phyloP scores from a whole-genome alignment of 2,329 filamentous ascomycete genomes.

The Claviceps digitariae region DNA sequence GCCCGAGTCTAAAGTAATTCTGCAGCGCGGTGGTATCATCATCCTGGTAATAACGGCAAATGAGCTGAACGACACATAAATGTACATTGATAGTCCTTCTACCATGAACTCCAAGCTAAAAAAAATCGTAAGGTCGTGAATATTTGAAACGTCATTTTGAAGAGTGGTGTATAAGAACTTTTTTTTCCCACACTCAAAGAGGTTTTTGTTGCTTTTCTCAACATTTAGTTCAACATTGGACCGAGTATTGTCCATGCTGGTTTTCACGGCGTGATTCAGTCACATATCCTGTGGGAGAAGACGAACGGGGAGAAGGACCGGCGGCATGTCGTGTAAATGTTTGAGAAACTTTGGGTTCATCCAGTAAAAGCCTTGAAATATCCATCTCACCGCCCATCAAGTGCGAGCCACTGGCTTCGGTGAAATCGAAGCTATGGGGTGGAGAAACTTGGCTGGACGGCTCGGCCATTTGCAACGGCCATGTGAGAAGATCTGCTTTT shows the following conservation, averaged over 20 bases:
- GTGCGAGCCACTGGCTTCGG: constrained; percentile 25
- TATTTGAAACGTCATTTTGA: no score
- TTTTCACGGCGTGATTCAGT: constrained; percentile 10
- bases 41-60: neutral
- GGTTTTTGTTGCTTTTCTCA: no score
- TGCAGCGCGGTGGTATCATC: neutral
- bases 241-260: constrained; percentile 5
- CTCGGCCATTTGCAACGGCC: constrained; percentile 25
- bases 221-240: constrained; percentile 7
- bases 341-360: constrained; percentile 28
- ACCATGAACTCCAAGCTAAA: neutral
- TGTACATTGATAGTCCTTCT: neutral
- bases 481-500: constrained; percentile 33
- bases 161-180: neutral
- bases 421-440: constrained; percentile 28
- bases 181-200: no score
- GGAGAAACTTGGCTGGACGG: constrained; percentile 13
- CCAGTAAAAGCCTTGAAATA: constrained; percentile 45
- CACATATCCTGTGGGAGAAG: constrained; percentile 10
- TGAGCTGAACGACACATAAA: neutral
- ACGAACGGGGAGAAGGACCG: constrained; percentile 14
- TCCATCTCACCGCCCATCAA: constrained; percentile 44
- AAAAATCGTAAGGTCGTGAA: neutral
- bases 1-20: neutral
- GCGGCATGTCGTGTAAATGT: constrained; percentile 12